Evolutionary conservation across 441 rosid genomes (phyloP).

Genomic region (Metrosideros polymorpha): DNA sequence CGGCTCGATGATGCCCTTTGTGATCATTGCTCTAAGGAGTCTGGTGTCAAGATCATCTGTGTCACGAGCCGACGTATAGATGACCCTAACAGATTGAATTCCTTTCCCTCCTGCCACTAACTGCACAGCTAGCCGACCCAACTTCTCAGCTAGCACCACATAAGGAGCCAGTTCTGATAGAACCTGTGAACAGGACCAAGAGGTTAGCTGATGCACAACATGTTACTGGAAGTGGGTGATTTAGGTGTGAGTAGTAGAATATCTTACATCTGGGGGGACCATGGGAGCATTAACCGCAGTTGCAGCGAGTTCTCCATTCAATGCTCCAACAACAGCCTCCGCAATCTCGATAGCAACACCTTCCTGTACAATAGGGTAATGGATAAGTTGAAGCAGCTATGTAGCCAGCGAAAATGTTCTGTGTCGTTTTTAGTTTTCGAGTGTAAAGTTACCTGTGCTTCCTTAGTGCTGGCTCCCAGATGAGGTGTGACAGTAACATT

Average conservation of each 20-base stretch:
- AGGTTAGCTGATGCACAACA: not conserved
- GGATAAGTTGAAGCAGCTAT: not conserved
- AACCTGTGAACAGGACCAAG: constrained; percentile 21
- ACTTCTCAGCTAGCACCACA: constrained; percentile 75
- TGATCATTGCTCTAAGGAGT: constrained; percentile 88
- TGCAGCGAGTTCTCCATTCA: constrained; percentile 89
- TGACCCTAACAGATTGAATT: constrained; percentile 57
- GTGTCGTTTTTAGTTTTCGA: not conserved
- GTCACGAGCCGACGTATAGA: constrained; percentile 67
- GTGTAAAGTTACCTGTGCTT: constrained; percentile 63
- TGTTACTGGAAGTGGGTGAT: not conserved
- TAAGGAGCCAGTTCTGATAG: constrained; percentile 76
- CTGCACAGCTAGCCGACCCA: constrained; percentile 87
- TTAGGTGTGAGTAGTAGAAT: not conserved
- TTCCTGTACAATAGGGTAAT: constrained; percentile 28
- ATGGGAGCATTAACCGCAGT: constrained; percentile 98
- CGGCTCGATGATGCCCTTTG: constrained; percentile 91
- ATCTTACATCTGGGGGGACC: constrained; percentile 73
- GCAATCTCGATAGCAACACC: constrained; percentile 97
- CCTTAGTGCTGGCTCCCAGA: constrained; percentile 96
- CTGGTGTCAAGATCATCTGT: constrained; percentile 93
- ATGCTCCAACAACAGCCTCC: constrained; percentile 69
- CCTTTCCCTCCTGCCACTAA: constrained; percentile 89
- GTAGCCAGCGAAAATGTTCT: not conserved
- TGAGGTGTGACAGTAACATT: constrained; percentile 86